Evolutionary conservation across 371 early-diverging fungal genomes (phyloP), one percentile per base, ranked within the genome.

Genomic region (Batrachochytrium dendrobatidis): DNA sequence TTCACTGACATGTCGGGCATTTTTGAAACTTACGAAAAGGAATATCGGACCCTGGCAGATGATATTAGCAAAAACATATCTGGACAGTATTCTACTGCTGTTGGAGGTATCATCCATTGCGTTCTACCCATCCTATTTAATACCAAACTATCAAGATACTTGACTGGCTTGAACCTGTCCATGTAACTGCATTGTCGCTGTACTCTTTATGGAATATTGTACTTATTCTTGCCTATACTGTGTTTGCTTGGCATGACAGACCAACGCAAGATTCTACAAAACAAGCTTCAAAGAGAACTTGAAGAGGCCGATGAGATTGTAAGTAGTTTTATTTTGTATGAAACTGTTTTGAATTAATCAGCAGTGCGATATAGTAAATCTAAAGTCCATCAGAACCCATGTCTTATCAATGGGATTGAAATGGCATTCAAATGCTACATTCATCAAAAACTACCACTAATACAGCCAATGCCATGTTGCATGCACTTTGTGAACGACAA

Each of bases 261-360:
- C 63, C 75, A 80, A 59, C 76, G 80, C 68, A 89, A 89, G 61
- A 78, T 86, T 15, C 77, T 84, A 3, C 66, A 83, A 35, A 86
- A 86, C 57, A 84, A 89, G 20, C 75, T 83, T 2, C 86, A 89
- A 64, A 83, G 91, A 56, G 92, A 92, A 70, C 71, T 92, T 17
- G 91, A 90, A n/a, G 95, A 95, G 70, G 87, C 88, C 6, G 84
- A 85, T 59, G 94, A 93, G 63, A 90, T 95, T 64, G 91, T 91
- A 83, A 57, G 75, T 30, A 10, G 18, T 8, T n/a, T n/a, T n/a
- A n/a, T n/a, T n/a, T n/a, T 12, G 22, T 18, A 33, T 48, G n/a
- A n/a, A n/a, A n/a, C n/a, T n/a, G n/a, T n/a, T n/a, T n/a, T n/a
- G n/a, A n/a, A n/a, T n/a, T n/a, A n/a, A n/a, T n/a, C n/a, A n/a